Conservation (phyloP, 805 yeast genomes). For the Hanseniaspora opuntiae region DNA sequence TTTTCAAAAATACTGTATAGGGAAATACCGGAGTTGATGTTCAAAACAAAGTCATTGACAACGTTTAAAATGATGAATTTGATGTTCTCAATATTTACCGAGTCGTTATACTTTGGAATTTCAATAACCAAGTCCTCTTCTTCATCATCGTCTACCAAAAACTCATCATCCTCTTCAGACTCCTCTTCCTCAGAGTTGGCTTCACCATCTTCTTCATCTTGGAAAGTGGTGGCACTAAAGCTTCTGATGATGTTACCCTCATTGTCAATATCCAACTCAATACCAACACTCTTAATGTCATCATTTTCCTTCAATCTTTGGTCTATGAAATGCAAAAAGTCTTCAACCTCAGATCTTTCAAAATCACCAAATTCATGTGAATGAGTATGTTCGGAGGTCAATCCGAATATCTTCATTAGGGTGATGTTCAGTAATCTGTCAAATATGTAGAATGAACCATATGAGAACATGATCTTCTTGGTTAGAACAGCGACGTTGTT, state of each 20-base stretch:
- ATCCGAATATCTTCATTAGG: not conserved
- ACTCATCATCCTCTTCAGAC: not conserved
- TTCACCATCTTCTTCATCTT: not conserved
- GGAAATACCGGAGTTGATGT: slow-evolving; percentile 10
- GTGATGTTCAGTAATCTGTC: slow-evolving; percentile 6
- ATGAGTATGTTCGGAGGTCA: slow-evolving; percentile 5
- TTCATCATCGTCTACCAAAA: not conserved
- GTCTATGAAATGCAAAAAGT: not conserved
- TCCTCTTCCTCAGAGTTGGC: not conserved
- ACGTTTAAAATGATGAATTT: slow-evolving; percentile 4
- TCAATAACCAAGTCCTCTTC: slow-evolving; percentile 3
- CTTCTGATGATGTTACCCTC: slow-evolving; percentile 2
- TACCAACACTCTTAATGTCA: slow-evolving; percentile 3
- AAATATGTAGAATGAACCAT: not conserved
- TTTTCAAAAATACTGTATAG: slow-evolving; percentile 8
- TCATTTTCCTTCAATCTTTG: not conserved
- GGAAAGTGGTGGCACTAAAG: slow-evolving; percentile 1
- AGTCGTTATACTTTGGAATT: not conserved
- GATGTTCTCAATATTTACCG: not conserved
- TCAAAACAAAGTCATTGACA: slow-evolving; percentile 7
- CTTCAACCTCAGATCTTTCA: not conserved
- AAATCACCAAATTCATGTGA: not conserved
- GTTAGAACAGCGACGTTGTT: slow-evolving; percentile 1
- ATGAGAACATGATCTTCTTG: slow-evolving; percentile 9
- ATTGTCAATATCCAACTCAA: slow-evolving; percentile 7